Conservation (phyloP, 2,329 filamentous ascomycete species). For the Xylaria sp. region DNA sequence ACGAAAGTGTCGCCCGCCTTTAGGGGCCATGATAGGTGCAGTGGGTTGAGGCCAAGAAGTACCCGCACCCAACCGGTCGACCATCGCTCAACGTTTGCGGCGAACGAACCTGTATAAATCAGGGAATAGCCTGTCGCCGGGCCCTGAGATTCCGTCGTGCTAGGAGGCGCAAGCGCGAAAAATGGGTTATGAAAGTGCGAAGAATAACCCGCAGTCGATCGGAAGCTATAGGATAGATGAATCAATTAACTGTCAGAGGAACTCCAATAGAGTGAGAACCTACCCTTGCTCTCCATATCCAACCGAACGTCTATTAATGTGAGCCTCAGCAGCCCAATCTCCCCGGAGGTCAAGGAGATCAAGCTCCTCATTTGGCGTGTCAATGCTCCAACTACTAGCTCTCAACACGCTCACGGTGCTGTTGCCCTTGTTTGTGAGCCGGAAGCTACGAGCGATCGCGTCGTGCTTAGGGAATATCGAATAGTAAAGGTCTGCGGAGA, state of each 20-base stretch:
- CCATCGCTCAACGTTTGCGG: slow-evolving; percentile 68
- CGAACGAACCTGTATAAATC: slow-evolving; percentile 72
- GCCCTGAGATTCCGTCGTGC: slow-evolving; percentile 68
- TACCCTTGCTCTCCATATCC: slow-evolving; percentile 66
- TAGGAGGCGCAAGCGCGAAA: slow-evolving; percentile 64
- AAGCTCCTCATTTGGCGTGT: slow-evolving; percentile 68
- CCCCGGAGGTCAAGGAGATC: slow-evolving; percentile 71
- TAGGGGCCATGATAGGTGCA: slow-evolving; percentile 68
- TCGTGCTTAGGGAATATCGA: slow-evolving; percentile 71
- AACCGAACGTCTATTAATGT: slow-evolving; percentile 63
- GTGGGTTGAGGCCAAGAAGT: slow-evolving; percentile 68
- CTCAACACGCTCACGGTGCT: slow-evolving; percentile 64
- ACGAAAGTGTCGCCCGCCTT: slow-evolving; percentile 65
- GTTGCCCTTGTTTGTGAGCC: slow-evolving; percentile 67
- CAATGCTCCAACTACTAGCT: slow-evolving; percentile 69
- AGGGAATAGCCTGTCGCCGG: slow-evolving; percentile 73
- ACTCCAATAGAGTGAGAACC: slow-evolving; percentile 31
- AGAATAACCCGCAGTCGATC: slow-evolving; percentile 69
- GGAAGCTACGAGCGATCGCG: slow-evolving; percentile 69
- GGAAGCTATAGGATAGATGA: slow-evolving; percentile 58
- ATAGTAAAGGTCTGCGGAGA: slow-evolving; percentile 69
- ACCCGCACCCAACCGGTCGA: slow-evolving; percentile 71
- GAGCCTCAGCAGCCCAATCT: slow-evolving; percentile 70
- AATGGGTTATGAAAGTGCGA: slow-evolving; percentile 74
- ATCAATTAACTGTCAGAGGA: slow-evolving; percentile 8